phyloP scores from a whole-genome alignment of 306 rosid genomes.

The Abrus pulchellus region DNA sequence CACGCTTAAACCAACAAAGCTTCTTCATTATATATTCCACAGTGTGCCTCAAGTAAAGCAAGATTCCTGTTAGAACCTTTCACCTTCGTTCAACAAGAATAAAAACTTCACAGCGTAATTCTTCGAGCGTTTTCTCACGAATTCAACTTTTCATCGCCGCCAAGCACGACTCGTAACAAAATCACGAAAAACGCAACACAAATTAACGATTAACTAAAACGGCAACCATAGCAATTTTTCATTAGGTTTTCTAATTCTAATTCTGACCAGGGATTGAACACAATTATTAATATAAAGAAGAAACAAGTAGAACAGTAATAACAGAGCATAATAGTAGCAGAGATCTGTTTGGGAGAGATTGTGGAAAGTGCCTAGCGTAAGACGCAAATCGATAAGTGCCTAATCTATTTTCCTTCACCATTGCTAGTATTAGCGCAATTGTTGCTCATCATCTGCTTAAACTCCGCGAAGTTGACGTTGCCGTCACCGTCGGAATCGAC shows the following conservation, averaged over 20 bases:
- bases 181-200: neutral
- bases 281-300: constrained; percentile 2
- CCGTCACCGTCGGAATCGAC: constrained; percentile 93
- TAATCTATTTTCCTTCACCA: constrained; percentile 20
- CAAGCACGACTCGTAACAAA: neutral
- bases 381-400: constrained; percentile 6
- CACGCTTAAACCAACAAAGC: no score
- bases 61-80: no score
- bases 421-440: constrained; percentile 26
- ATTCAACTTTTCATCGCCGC: neutral
- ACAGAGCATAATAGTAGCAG: neutral
- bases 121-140: neutral
- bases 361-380: constrained; percentile 2
- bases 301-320: constrained; percentile 5
- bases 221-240: neutral
- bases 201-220: constrained; percentile 15
- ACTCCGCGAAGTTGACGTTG: constrained; percentile 84
- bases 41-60: no score
- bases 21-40: no score
- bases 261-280: neutral
- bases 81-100: neutral
- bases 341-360: constrained; percentile 40
- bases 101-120: neutral
- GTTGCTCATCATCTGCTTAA: constrained; percentile 81
- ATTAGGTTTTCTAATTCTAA: constrained; percentile 1